Base-by-base conservation (phyloP, 768 basidiomycete genomes). In the Naganishia vaughanmartiniae region DNA sequence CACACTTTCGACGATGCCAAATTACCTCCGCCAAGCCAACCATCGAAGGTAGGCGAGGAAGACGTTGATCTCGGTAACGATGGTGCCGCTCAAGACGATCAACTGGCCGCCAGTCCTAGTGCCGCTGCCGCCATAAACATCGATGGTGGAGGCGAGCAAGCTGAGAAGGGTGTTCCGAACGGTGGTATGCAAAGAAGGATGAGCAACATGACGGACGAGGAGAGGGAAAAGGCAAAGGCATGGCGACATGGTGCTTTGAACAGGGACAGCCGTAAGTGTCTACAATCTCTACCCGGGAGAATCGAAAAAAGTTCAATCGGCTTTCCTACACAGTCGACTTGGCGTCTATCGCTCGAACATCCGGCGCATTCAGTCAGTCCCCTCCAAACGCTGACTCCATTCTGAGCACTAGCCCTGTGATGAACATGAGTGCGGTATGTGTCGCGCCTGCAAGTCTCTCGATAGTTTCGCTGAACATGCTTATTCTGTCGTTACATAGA, bases 321-420 rank as follows among this genome's bases (percentile, higher is more conserved):
- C 39, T 1, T 46, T 39, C 70, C 67, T 24, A 28, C 65, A 45
- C 58, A 71, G 82, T 87, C 53, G 90, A 93, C 81, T 85, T 94
- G 70, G 84, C 86, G 39, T 84, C 88, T 67, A 93, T 94, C 76
- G 92, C 92, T 17, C 87, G 90, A 75, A 90, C 90, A 68, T 92
- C 91, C 11, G 85, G 85, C 71, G 92, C 81, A n/a, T 78, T 83
- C 53, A 75, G 79, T 42, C 78, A 87, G 86, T 72, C 82, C 81
- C 71, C 89, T 86, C 73, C 88, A 84, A 46, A 80, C 82, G 67
- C 73, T 68, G 75, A 77, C 31, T 57, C 65, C 53, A 68, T 76
- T 36, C 58, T 78, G 46, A 69, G 76, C 54, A 77, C 82, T 58
- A 76, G 78, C 71, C 77, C 76, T 54, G 75, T 76, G 69, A 77